phyloP scores from a whole-genome alignment of 1,284 basidiomycete species.

The Marasmius oreades region DNA sequence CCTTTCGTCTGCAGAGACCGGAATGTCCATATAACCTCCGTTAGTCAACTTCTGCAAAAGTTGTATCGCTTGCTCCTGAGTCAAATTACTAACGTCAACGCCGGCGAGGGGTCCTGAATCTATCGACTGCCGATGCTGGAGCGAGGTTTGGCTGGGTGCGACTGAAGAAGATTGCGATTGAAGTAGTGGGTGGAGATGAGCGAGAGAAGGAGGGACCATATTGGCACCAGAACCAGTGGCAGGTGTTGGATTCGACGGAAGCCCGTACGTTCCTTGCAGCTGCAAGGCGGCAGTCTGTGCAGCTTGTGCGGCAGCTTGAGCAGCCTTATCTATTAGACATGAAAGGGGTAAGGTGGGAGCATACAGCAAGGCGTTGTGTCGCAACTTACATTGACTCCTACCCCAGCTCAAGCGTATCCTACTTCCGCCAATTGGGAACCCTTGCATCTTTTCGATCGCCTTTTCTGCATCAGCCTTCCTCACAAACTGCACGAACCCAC shows the following conservation, averaged over 20 bases:
- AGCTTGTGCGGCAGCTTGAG: constrained; percentile 80
- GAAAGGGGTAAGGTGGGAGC: constrained; percentile 3
- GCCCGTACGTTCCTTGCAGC: constrained; percentile 25
- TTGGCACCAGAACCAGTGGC: not conserved
- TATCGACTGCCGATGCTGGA: not conserved
- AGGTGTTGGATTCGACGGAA: not conserved
- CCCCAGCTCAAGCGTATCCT: constrained; percentile 92
- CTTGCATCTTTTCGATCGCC: constrained; percentile 95
- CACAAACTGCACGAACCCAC: constrained; percentile 94
- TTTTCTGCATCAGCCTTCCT: constrained; percentile 88
- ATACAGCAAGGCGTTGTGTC: not conserved
- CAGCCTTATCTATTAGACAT: constrained; percentile 66
- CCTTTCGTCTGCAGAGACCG: constrained; percentile 12
- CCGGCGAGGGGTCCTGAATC: not conserved
- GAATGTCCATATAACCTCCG: constrained; percentile 36
- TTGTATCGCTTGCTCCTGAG: constrained; percentile 65
- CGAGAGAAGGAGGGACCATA: constrained; percentile 27
- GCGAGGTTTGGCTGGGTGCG: not conserved
- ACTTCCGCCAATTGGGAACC: constrained; percentile 89
- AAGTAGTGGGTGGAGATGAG: constrained; percentile 29
- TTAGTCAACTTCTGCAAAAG: constrained; percentile 60
- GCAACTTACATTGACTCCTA: constrained; percentile 75
- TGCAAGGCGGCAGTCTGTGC: constrained; percentile 71
- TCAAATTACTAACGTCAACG: constrained; percentile 31
- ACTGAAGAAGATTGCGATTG: not conserved